phyloP scores from a whole-genome alignment of 345 rosid genomes.

The Arabis hirsuta region DNA sequence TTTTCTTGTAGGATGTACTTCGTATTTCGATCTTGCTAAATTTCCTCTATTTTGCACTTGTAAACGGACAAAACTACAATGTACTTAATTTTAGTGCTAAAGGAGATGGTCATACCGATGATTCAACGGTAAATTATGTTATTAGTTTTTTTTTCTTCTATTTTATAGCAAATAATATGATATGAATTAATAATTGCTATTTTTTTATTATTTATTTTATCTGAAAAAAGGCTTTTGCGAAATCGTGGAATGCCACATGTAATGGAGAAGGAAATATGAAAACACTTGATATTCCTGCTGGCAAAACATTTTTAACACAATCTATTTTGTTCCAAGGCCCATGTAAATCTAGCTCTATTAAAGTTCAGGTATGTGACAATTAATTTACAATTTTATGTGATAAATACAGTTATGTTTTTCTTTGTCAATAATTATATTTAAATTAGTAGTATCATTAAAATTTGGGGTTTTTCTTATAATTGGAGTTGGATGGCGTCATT shows the following conservation, averaged over 20 bases:
- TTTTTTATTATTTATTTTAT: neutral
- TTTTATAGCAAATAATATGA: neutral
- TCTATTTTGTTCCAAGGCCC: conserved; percentile 33
- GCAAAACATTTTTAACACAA: conserved; percentile 37
- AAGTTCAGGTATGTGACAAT: conserved; percentile 25
- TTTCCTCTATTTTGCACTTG: conserved; percentile 19
- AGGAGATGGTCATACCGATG: conserved; percentile 38
- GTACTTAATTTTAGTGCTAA: conserved; percentile 33
- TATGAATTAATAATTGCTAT: too few relatives aligned
- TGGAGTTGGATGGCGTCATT: conserved; percentile 36
- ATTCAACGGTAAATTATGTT: conserved; percentile 30
- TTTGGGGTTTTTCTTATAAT: neutral
- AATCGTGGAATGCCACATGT: conserved; percentile 33
- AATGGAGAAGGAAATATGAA: conserved; percentile 7
- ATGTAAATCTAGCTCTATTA: conserved; percentile 22
- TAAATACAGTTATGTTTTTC: neutral
- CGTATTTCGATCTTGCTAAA: conserved; percentile 1
- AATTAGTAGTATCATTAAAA: neutral
- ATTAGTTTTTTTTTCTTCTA: neutral
- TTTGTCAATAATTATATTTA: neutral
- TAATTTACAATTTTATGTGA: neutral
- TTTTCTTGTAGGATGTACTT: neutral
- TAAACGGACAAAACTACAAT: conserved; percentile 31
- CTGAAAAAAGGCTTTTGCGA: conserved; percentile 20
- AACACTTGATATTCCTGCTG: conserved; percentile 28